phyloP scores from a whole-genome alignment of 352 stramenopile genomes.

The Phytophthora cactorum region DNA sequence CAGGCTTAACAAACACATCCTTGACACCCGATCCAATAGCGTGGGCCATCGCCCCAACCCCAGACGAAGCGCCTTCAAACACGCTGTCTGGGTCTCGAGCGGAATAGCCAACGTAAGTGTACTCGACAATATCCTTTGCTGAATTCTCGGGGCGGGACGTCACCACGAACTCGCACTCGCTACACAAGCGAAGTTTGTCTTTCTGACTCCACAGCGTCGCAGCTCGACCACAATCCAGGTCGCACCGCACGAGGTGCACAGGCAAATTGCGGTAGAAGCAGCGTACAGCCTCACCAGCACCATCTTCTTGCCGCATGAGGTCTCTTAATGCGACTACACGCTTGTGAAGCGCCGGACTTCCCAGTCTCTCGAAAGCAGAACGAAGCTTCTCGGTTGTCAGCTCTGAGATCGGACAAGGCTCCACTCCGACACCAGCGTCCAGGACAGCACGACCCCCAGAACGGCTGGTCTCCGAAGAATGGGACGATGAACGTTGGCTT shows the following conservation, averaged over 20 bases:
- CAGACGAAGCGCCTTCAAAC: slow-evolving; percentile 16
- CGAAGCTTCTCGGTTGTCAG: slow-evolving; percentile 76
- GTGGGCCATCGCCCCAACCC: slow-evolving; percentile 19
- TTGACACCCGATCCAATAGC: slow-evolving; percentile 43
- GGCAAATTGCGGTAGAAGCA: slow-evolving; percentile 86
- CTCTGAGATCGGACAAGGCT: slow-evolving; percentile 74
- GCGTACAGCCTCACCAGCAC: slow-evolving; percentile 67
- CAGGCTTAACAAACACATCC: slow-evolving; percentile 39
- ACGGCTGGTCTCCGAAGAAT: slow-evolving; percentile 95
- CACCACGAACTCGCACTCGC: slow-evolving; percentile 53
- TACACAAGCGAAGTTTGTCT: slow-evolving; percentile 42
- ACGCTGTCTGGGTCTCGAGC: slow-evolving; percentile 45
- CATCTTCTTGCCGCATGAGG: slow-evolving; percentile 74
- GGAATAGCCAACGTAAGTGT: slow-evolving; percentile 56
- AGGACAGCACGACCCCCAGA: slow-evolving; percentile 90
- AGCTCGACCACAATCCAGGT: slow-evolving; percentile 42
- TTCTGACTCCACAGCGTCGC: slow-evolving; percentile 60
- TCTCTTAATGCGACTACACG: slow-evolving; percentile 51
- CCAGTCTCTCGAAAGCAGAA: slow-evolving; percentile 65
- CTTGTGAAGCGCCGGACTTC: slow-evolving; percentile 42
- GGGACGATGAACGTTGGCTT: slow-evolving; percentile 93
- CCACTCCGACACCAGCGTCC: slow-evolving; percentile 71
- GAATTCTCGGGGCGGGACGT: slow-evolving; percentile 44
- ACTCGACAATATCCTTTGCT: slow-evolving; percentile 39
- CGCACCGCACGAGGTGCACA: slow-evolving; percentile 85